Base-by-base conservation (phyloP, 2,329 filamentous ascomycete species). In the Paecilomyces fulvus region DNA sequence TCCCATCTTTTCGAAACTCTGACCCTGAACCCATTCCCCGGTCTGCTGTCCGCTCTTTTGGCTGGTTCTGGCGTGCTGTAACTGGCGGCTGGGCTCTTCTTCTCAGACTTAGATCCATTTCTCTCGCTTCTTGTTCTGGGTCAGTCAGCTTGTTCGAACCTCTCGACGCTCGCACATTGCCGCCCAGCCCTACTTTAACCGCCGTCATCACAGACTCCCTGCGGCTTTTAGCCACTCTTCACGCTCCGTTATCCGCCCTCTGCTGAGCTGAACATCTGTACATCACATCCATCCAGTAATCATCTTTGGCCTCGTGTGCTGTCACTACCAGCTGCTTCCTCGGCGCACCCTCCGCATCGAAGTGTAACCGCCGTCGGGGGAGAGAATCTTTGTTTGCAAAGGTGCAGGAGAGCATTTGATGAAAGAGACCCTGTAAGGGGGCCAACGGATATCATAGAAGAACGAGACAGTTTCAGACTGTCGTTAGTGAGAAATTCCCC, bases 111-210 rank as follows among this genome's bases (percentile, higher is more conserved):
- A 28, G 54, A 59, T 61, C 60, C 59, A 61, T 58, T 63, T 60
- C 61, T 56, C 58, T 64, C 60, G 57, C 57, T 64, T 56, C 59
- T 59, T 53, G 60, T 59, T 63, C 55, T 63, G 62, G 61, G 63
- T 59, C 58, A 51, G 55, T 62, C 53, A 54, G 50, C 55, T 55
- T 60, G 55, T 55, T 55, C 59, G 61, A 62, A 60, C 63, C 61
- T 61, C 59, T 64, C 57, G 58, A 61, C 63, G 58, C 61, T 57
- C 52, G 51, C 56, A 55, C 60, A 63, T 59, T 65, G 61, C 61
- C 61, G 62, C 63, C 37, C 62, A 56, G 58, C 61, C 60, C 59
- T 55, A 60, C 56, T 59, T 54, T 64, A 66, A 62, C 63, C 64
- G 64, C 64, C 60, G 28, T 21, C 33, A 28, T 46, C 52, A 43